Base-by-base conservation (phyloP, 805 yeast genomes). In the Jamesozyma spencerorum region DNA sequence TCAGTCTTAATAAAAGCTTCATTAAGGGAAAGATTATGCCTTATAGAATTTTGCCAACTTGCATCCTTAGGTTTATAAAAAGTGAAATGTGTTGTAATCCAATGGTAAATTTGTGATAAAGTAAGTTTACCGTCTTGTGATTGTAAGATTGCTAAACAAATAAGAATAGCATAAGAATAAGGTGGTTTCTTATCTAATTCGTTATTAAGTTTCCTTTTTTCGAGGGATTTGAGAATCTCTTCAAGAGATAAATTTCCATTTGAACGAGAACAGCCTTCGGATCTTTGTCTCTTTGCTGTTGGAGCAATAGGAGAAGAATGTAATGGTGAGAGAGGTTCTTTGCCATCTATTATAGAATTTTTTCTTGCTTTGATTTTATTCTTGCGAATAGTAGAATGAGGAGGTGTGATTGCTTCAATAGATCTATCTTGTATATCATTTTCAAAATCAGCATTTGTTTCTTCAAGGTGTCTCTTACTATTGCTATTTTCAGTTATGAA, bases 11-110 rank as follows among this genome's bases (percentile, higher is more conserved):
- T 71, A 57, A 90, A 90, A 0, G 97, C 95, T 57, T 92, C 92
- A 63, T 90, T 92, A 51, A 90, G 71, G 11, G 96, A 86, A 24
- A 90, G 68, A 50, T 92, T 90, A 63, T 90, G 98, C 46, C 98
- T 79, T 47, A 90, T 92, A 27, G 96, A 88, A 64, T 90, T 90
- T 63, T 90, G 97, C 98, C 98, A 90, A 20, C 97, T 96, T 10
- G 85, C 82, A 51, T 86, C 95, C 44, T 84, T 82, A 47, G 75
- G 77, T 47, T 79, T 77, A 63, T 92, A 92, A 58, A 81, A 90
- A 46, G 71, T 74, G 61, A 88, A 90, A 29, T 94, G 82, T 34
- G 77, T 78, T 7, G 92, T 77, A 34, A 90, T 92, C 98, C 98
- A 90, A 51, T 69, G 72, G 65, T 90, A 90, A 32, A 90, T 92